phyloP scores from a whole-genome alignment of 2,329 filamentous ascomycete genomes.

The Beauveria australis region DNA sequence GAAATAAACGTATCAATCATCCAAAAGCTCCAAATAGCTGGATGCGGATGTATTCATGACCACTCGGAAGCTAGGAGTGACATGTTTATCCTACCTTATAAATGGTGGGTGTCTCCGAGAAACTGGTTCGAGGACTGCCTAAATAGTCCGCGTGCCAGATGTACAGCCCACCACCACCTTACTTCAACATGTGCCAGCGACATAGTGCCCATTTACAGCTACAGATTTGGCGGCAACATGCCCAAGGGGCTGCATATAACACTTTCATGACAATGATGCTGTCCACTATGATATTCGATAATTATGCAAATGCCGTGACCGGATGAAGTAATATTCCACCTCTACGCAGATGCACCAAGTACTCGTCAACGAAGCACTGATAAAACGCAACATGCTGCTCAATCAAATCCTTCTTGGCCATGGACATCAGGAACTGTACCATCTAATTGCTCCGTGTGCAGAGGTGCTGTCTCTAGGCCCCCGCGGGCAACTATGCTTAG shows the following conservation, averaged over 20 bases:
- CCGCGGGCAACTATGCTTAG: constrained; percentile 42
- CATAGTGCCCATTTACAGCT: background rate
- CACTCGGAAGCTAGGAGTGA: background rate
- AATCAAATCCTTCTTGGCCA: constrained; percentile 8
- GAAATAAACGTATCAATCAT: background rate
- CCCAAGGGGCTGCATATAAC: background rate
- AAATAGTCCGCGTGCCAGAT: background rate
- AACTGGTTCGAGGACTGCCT: background rate
- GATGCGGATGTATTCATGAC: background rate
- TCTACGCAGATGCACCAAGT: background rate
- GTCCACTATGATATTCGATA: background rate
- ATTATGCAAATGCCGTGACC: background rate
- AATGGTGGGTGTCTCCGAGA: background rate
- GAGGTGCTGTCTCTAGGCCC: constrained; percentile 39
- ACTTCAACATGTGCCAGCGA: background rate
- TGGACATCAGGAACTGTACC: background rate
- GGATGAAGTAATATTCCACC: background rate
- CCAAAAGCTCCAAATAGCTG: background rate
- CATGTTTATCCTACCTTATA: background rate
- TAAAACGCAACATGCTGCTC: background rate
- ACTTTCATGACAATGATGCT: background rate
- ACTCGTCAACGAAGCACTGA: background rate
- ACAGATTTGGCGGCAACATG: background rate
- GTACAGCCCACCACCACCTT: background rate
- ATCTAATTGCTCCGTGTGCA: constrained; percentile 18